Base-by-base conservation (phyloP, 2,329 filamentous ascomycete species). In the Arthrobotrys sinensis region DNA sequence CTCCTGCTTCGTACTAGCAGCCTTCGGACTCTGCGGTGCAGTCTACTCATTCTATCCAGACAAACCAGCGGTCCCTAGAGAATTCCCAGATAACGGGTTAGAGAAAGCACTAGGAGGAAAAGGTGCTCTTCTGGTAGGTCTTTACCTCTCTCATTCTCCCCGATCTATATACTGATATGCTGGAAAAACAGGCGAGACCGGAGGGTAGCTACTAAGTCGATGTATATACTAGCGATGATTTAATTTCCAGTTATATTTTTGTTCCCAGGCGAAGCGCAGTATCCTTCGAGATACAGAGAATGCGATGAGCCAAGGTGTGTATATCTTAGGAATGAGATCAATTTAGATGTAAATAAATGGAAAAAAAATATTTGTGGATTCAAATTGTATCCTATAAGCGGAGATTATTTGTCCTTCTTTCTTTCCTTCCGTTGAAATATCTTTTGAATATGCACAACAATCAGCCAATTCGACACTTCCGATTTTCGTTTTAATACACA, bases 1-100 rank as follows among this genome's bases (percentile, higher is more conserved):
- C 80, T 91, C 89, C 76, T 86, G 86, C 80, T 94, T 94, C 83
- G 85, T 94, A 52, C 86, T 86, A 21, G 85, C 87, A 67, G 88
- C 93, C 80, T 83, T 93, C 38, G 87, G 88, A 62, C 84, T 94
- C 66, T 89, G 88, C 84, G 93, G 91, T 76, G 86, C 89, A 36
- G 90, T 97, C 57, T 90, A 89, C 83, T 81, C 88, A 80, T 87
- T 88, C 82, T 94, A 94, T 82, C 92, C 92, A 21, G 93, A 95
- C 84, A 90, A 88, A 84, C 88, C 88, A 52, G 88, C 90, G 36
- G 90, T 87, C 80, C 92, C 92, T 8, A 88, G 90, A 76, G 90
- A 91, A 81, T 96, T 91, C 82, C 83, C 84, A 21, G 89, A 91
- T 82, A 90, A 88, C 80, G 93, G 93, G 21, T 84, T 96, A 80